Conservation (phyloP, 306 rosid genomes). For the Prunus mira region DNA sequence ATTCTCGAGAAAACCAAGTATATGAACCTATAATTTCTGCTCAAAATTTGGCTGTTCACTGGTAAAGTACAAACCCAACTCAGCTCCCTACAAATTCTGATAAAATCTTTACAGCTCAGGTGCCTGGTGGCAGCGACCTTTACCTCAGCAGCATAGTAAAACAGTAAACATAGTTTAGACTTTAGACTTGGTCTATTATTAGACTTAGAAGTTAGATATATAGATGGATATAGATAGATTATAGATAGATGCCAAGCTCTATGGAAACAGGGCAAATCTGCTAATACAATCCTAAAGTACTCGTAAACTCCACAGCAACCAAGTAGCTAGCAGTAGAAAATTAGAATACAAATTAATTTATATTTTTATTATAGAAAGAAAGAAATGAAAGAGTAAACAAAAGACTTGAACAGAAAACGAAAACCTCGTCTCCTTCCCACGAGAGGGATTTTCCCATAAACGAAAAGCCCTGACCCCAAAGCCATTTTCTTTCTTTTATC, state of each 20-base stretch:
- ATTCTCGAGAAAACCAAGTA: not conserved
- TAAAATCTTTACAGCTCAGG: not conserved
- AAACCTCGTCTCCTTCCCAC: slow-evolving; percentile 46
- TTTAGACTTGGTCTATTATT: not conserved
- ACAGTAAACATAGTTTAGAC: slow-evolving; percentile 7
- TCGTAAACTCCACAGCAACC: not conserved
- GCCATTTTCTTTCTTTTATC: slow-evolving; percentile 8
- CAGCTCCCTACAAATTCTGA: not conserved
- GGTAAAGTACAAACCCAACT: not conserved
- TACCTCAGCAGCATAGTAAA: slow-evolving; percentile 1
- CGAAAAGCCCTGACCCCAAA: slow-evolving; percentile 39
- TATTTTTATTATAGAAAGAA: too few species aligned
- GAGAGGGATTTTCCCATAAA: slow-evolving; percentile 50
- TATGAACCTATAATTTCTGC: not conserved
- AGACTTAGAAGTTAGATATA: too few species aligned
- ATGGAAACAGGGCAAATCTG: not conserved
- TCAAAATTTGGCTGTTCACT: not conserved
- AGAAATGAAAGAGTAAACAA: not conserved
- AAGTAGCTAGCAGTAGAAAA: not conserved
- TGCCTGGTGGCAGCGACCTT: not conserved
- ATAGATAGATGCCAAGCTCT: not conserved
- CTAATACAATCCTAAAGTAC: too few species aligned
- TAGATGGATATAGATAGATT: not conserved
- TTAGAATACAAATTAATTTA: too few species aligned
- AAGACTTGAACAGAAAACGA: slow-evolving; percentile 22